Conservation (phyloP, 2,329 filamentous ascomycete genomes). For the Tolypocladium tundrense region DNA sequence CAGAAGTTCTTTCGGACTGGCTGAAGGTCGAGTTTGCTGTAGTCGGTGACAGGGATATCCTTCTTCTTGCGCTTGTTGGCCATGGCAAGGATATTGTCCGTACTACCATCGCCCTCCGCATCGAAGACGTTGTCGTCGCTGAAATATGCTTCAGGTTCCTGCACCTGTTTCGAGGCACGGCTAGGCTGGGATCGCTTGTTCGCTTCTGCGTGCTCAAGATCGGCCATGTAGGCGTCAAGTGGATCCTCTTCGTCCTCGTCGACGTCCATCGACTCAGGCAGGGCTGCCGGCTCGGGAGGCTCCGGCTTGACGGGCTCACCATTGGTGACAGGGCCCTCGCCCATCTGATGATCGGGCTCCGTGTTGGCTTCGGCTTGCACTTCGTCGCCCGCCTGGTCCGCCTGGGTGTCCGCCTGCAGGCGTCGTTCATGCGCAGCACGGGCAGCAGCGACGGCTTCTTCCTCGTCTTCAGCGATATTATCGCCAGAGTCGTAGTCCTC, state of each 20-base stretch:
- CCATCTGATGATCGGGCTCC: conserved; percentile 11
- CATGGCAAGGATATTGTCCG: conserved; percentile 40
- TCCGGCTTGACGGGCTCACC: conserved; percentile 2
- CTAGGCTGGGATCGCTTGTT: conserved; percentile 21
- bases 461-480: conserved; percentile 72
- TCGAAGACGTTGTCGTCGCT: conserved; percentile 61
- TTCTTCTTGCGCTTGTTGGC: conserved; percentile 76
- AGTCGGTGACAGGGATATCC: conserved; percentile 81
- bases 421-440: conserved; percentile 78
- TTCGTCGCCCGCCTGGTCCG: conserved; percentile 34
- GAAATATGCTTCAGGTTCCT: conserved; percentile 77
- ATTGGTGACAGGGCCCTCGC: conserved; percentile 12
- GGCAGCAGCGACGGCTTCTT: conserved; percentile 77
- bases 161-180: conserved; percentile 38
- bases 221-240: conserved; percentile 93
- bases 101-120: conserved; percentile 34
- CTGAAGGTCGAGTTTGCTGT: conserved; percentile 75
- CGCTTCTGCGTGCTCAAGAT: conserved; percentile 45
- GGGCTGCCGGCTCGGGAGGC: conserved; percentile 7
- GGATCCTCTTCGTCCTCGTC: conserved; percentile 68
- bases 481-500: conserved; percentile 63
- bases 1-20: conserved; percentile 92
- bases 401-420: conserved; percentile 37
- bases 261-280: conserved; percentile 43
- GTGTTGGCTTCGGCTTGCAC: conserved; percentile 13